Evolutionary conservation across 2,329 filamentous ascomycete genomes (phyloP).

Genomic region (Colletotrichum sp.): DNA sequence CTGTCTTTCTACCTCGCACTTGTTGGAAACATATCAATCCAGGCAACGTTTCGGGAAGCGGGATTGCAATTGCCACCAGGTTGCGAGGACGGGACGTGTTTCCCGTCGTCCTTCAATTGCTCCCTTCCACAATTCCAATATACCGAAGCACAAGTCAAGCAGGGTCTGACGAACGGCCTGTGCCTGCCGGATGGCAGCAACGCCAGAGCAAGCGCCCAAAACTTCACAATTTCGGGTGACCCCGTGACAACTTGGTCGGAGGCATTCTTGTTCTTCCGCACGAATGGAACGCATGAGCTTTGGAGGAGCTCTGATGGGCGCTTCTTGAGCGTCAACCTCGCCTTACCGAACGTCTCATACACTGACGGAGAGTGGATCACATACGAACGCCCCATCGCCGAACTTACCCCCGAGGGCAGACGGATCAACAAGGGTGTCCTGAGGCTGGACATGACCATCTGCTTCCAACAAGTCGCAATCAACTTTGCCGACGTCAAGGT

Average conservation of each 20-base stretch:
- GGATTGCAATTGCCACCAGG: not conserved
- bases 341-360: not conserved
- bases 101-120: not conserved
- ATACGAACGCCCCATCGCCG: not conserved
- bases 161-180: not conserved
- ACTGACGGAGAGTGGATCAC: not conserved
- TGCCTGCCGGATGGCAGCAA: not conserved
- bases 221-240: not conserved
- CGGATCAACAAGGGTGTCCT: conserved; percentile 6
- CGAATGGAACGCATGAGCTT: not conserved
- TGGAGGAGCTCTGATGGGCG: not conserved
- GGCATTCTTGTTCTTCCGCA: not conserved
- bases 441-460: conserved; percentile 18
- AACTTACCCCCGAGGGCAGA: not conserved
- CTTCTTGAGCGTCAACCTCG: not conserved
- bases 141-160: not conserved
- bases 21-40: not conserved
- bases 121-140: not conserved
- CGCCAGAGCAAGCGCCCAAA: not conserved
- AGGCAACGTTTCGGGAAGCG: not conserved
- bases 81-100: not conserved
- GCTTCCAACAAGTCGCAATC: conserved; percentile 20
- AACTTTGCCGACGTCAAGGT: conserved; percentile 24
- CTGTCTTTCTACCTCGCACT: not conserved
- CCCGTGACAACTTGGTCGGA: not conserved